A percentile compares a stretch with the other conserved stretches of the same genome.
Evolutionary conservation across 2,329 filamentous ascomycete species (phyloP).

Genomic region (Ilyonectria destructans): DNA sequence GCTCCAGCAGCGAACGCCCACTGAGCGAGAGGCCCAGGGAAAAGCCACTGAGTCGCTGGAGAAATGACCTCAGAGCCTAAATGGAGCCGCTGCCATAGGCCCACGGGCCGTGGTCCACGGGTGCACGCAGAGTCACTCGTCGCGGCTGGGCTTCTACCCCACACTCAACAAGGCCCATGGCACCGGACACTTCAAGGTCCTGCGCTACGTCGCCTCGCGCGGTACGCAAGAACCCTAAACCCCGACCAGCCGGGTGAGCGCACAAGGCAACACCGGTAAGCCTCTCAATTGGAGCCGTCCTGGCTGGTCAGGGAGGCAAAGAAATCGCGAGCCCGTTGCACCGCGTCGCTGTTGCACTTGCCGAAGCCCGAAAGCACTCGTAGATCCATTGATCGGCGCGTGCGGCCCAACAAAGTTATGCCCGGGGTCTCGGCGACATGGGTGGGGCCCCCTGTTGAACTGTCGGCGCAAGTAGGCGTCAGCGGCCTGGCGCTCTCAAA

Average conservation of each 20-base stretch:
- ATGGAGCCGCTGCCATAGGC: constrained; percentile 19
- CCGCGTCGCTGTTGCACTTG: not conserved
- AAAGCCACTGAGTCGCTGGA: constrained; percentile 3
- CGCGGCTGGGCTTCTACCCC: constrained; percentile 8
- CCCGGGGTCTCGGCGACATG: not conserved
- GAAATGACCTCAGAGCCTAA: constrained; percentile 19
- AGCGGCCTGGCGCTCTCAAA: constrained; percentile 9
- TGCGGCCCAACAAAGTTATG: not conserved
- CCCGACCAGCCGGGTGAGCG: constrained; percentile 6
- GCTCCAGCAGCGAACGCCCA: constrained; percentile 18
- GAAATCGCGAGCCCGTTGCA: not conserved
- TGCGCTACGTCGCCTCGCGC: not conserved
- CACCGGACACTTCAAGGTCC: not conserved
- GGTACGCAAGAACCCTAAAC: constrained; percentile 15
- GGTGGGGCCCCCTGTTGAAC: not conserved
- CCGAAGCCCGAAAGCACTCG: not conserved
- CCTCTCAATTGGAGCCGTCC: not conserved
- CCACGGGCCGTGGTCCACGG: not conserved
- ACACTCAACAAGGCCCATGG: constrained; percentile 16
- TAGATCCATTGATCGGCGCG: constrained; percentile 4
- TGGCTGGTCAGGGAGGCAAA: not conserved
- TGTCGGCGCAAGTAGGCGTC: constrained; percentile 5
- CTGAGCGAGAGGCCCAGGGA: not conserved
- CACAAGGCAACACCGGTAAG: not conserved
- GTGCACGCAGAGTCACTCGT: not conserved